A percentile compares a stretch with the other conserved stretches of the same genome.
phyloP scores from a whole-genome alignment of 805 yeast genomes.

The Ogataea chonburiensis region DNA sequence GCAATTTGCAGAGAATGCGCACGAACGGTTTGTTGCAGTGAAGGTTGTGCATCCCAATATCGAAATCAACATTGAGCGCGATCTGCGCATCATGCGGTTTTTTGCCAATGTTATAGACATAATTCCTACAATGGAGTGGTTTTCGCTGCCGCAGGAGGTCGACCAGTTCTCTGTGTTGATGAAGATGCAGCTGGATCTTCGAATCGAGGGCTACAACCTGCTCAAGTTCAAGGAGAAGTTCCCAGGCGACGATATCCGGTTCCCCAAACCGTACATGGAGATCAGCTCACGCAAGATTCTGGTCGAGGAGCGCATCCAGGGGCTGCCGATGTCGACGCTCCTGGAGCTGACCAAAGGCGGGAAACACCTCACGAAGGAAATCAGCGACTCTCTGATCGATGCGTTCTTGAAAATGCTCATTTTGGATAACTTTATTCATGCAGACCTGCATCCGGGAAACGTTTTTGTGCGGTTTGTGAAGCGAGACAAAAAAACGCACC shows the following conservation, averaged over 20 bases:
- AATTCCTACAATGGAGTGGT: constrained; percentile 97
- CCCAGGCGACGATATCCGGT: constrained; percentile 58
- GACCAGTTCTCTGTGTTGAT: constrained; percentile 81
- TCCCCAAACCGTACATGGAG: constrained; percentile 72
- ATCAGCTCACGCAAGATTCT: constrained; percentile 69
- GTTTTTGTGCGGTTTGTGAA: constrained; percentile 56
- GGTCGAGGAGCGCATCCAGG: constrained; percentile 83
- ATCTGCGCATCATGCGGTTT: constrained; percentile 76
- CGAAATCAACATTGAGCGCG: constrained; percentile 68
- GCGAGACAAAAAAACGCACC: constrained; percentile 38
- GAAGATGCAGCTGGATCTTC: constrained; percentile 83
- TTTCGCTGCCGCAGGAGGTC: constrained; percentile 91
- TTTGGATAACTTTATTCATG: constrained; percentile 90
- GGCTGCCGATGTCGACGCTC: constrained; percentile 75
- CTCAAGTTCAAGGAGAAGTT: constrained; percentile 71
- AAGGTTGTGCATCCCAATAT: constrained; percentile 92
- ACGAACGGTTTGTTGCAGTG: constrained; percentile 71
- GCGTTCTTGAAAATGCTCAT: constrained; percentile 92
- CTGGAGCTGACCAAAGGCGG: constrained; percentile 50
- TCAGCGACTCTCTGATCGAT: constrained; percentile 82
- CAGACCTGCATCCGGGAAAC: constrained; percentile 97
- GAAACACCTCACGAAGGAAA: constrained; percentile 55
- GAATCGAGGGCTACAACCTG: constrained; percentile 86
- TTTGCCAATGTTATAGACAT: constrained; percentile 69
- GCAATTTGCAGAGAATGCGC: constrained; percentile 36